Base-by-base conservation (phyloP, 805 yeast species). In the Teunomyces tritomae region DNA sequence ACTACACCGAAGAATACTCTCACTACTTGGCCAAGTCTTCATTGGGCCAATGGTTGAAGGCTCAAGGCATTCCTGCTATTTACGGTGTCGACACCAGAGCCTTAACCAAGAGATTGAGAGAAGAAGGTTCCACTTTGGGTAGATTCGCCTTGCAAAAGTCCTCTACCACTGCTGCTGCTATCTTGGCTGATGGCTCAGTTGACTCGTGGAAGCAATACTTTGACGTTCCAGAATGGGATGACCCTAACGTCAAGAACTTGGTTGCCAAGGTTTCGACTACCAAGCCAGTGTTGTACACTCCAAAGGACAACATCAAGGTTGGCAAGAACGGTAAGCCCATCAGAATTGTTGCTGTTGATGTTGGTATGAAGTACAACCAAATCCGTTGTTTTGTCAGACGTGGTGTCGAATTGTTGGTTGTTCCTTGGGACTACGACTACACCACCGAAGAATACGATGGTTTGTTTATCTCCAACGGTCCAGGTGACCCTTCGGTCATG, bases 81-180 rank as follows among this genome's bases (percentile, higher is more conserved):
- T 94, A 92, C 63, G 99, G 97, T 74, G 92, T 94, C 52, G 99
- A 94, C 72, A 94, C 99, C 54, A 87, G 99, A 77, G 80, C 89
- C 46, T 78, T 94, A 63, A 94, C 99, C 59, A 91, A 94, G 74
- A 85, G 83, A 68, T 85, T 94, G 66, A 88, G 99, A 76, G 86
- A 86, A 60, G 79, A 82, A 51, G 99, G 99, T 69, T 87, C 96
- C 39, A 89, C 95, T 65, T 77, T 94, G 55, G 97, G 97, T 67
- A 84, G 97, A 73, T 73, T 92, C 53, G 81, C 87, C 57, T 66
- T 86, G 49, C 87, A 85, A 62, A 76, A 76, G 45, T 28, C 61
- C 7, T 57, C 62, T 28, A 45, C 74, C 44, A 50, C 62, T 20
- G 55, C 62, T 32, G 68, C 64, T 16, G 63, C 63, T 4, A 63